Conservation (phyloP, 768 basidiomycete species). For the Ramaria sp. region DNA sequence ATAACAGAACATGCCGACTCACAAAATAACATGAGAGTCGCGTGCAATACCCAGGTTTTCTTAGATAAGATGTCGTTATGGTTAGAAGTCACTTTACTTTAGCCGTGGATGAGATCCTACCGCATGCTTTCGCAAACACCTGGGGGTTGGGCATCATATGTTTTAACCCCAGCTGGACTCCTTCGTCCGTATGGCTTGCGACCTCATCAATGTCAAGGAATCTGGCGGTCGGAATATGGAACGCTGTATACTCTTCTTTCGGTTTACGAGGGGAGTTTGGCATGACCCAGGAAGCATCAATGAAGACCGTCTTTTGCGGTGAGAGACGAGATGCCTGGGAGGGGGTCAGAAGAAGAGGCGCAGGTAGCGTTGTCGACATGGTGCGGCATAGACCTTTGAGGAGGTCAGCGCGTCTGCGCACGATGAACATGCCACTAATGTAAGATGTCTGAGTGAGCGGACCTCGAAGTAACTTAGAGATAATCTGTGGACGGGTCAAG, state of each 20-base stretch:
- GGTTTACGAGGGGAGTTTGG: constrained; percentile 70
- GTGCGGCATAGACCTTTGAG: background rate
- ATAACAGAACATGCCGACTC: constrained; percentile 16
- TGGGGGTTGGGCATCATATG: constrained; percentile 85
- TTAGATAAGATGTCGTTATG: constrained; percentile 17
- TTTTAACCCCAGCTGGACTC: constrained; percentile 52
- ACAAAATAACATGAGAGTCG: constrained; percentile 77
- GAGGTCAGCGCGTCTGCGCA: background rate
- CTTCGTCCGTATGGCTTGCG: constrained; percentile 47
- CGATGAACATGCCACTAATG: no score
- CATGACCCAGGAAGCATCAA: constrained; percentile 93
- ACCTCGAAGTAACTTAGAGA: no score
- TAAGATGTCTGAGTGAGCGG: no score
- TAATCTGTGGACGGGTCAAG: no score
- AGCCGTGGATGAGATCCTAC: constrained; percentile 33
- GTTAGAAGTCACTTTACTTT: background rate
- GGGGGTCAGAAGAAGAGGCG: constrained; percentile 5
- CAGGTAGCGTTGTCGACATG: background rate
- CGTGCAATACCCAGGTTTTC: constrained; percentile 65
- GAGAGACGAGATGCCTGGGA: background rate
- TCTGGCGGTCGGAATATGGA: constrained; percentile 59
- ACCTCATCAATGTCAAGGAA: constrained; percentile 78
- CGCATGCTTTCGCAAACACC: constrained; percentile 68
- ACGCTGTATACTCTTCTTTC: constrained; percentile 52
- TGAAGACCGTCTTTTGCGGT: constrained; percentile 18